Percentiles rank a stretch among this genome's conserved stretches.
These are phyloP conservation scores for Clarireedia homoeocarpa DNA, from an alignment of 2,329 filamentous ascomycete genomes.

Conservation along the genomic window DNA sequence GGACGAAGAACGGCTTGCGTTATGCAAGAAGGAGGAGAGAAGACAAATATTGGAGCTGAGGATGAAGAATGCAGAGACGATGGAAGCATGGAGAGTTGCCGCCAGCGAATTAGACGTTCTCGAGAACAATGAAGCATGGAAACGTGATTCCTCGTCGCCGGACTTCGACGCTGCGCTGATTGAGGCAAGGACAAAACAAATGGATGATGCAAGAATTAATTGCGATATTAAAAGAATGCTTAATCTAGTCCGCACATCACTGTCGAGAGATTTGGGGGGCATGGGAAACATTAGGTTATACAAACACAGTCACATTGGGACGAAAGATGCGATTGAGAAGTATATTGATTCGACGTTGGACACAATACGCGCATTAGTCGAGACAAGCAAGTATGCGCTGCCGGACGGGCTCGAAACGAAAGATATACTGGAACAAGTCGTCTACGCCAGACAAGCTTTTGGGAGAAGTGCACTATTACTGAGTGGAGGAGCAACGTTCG, in stretches of 20 bases:
- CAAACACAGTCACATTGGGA: constrained; percentile 75
- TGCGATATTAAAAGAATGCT: constrained; percentile 72
- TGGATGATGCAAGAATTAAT: constrained; percentile 65
- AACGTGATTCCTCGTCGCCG: constrained; percentile 45
- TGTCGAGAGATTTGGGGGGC: constrained; percentile 74
- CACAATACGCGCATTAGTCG: constrained; percentile 65
- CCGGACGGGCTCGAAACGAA: constrained; percentile 46
- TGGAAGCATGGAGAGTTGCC: constrained; percentile 66
- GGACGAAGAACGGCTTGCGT: constrained; percentile 40
- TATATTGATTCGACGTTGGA: constrained; percentile 76
- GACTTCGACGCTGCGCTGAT: constrained; percentile 62
- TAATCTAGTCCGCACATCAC: constrained; percentile 68
- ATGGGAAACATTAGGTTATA: constrained; percentile 83
- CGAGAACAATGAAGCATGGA: constrained; percentile 79
- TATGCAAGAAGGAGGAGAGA: constrained; percentile 44
- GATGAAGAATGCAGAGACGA: constrained; percentile 59
- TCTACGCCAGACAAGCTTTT: constrained; percentile 54
- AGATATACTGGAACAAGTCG: constrained; percentile 50
- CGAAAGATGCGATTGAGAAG: constrained; percentile 76
- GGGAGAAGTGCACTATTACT: constrained; percentile 58
- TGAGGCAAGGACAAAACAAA: constrained; percentile 57
- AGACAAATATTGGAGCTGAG: constrained; percentile 55
- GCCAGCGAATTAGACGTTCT: constrained; percentile 71
- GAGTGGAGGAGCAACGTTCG: constrained; percentile 63
- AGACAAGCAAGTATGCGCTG: constrained; percentile 42